Conservation (phyloP, 805 yeast species). For the Candida ulmi region DNA sequence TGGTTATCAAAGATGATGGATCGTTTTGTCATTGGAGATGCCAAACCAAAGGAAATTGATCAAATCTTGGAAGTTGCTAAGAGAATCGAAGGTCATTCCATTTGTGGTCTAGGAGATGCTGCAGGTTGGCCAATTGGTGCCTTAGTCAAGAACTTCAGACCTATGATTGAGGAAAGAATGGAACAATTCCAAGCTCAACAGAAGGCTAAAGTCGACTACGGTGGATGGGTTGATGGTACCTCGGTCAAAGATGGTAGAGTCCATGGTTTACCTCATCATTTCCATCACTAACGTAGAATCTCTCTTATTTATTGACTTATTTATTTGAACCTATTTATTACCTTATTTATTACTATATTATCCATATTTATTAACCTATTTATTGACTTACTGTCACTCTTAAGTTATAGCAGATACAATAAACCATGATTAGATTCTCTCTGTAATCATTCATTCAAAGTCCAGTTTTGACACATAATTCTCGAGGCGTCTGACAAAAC, state of each 20-base stretch:
- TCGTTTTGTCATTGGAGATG: slow-evolving; percentile 75
- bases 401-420: no score
- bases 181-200: slow-evolving; percentile 46
- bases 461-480: no score
- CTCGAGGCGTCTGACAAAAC: no score
- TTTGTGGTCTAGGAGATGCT: slow-evolving; percentile 90
- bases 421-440: no score
- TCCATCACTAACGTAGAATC: slow-evolving; percentile 14
- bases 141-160: slow-evolving; percentile 77
- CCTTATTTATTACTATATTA: slow-evolving; percentile 2
- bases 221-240: slow-evolving; percentile 74
- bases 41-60: slow-evolving; percentile 74
- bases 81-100: slow-evolving; percentile 87
- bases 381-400: no score
- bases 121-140: slow-evolving; percentile 95
- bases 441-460: no score
- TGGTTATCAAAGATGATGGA: slow-evolving; percentile 83
- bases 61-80: slow-evolving; percentile 79
- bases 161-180: slow-evolving; percentile 74
- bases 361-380: slow-evolving; percentile 8
- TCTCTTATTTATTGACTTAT: slow-evolving; percentile 5
- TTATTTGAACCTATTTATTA: slow-evolving; percentile 1
- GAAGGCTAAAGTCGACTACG: slow-evolving; percentile 40
- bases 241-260: slow-evolving; percentile 58
- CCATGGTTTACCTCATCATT: slow-evolving; percentile 44